Base-by-base conservation (phyloP, 495 filamentous ascomycete species). In the Aspergillus sclerotioniger region DNA sequence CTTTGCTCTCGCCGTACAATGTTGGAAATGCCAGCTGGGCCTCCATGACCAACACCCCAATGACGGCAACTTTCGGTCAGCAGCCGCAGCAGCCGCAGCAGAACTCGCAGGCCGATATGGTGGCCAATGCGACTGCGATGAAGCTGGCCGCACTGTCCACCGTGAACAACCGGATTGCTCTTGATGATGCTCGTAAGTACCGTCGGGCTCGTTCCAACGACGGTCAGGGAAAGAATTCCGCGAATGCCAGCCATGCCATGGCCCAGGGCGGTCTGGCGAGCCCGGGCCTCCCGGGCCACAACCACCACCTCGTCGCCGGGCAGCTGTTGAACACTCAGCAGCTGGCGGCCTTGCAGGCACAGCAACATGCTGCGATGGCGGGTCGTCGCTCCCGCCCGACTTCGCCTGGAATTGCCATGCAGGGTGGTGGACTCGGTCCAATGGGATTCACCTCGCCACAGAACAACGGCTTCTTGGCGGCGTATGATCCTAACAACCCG, bases 101-200 rank as follows among this genome's bases (percentile, higher is more conserved):
- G 32, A 79, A 76, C 35, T 85, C 81, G 51, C 91, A 96, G 67
- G 94, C 92, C 15, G 95, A 98, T 64, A 97, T 98, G 92, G 90
- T 98, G 54, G 94, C 94, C 45, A 98, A 98, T 69, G 95, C 94
- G 8, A 98, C 94, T 9, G 94, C 94, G 15, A 98, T 98, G 94
- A 98, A 98, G 73, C 83, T 98, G 43, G 94, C 94, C 53, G 94
- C 94, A 17, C 77, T 98, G 37, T 97, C 93, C 10, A 98, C 94
- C 5, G 94, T 98, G 54, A 98, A 97, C 76, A 98, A 98, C 72
- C 90, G 94, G 17, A 96, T 98, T 67, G 93, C 96, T 35, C 80
- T 98, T 58, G 94, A 98, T 61, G 92, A 97, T 72, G 92, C 91
- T 51, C 90, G 91, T 59, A 96, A 96, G 71, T 97, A 92, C 71